Conservation (phyloP, 371 early-diverging fungal genomes). For the Smittium mucronatum region DNA sequence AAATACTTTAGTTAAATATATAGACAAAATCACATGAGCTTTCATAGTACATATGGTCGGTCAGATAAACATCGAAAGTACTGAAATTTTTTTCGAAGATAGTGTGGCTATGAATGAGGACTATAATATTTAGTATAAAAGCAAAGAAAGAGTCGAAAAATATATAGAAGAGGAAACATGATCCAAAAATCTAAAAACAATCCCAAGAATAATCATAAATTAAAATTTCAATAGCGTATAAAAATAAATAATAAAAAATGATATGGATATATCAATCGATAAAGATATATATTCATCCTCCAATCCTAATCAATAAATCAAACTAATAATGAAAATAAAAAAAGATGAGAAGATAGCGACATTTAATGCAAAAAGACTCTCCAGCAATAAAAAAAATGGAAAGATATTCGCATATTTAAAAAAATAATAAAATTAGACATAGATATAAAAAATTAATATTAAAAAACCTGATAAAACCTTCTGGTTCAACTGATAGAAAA, state of each 20-base stretch:
- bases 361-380: neutral
- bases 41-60: too few relatives aligned
- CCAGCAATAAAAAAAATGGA: neutral
- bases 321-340: too few relatives aligned
- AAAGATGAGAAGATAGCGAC: neutral
- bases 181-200: neutral
- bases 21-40: neutral
- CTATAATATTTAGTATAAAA: too few relatives aligned
- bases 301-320: too few relatives aligned
- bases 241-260: neutral
- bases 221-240: neutral
- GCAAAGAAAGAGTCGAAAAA: neutral
- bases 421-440: neutral
- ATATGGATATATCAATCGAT: neutral
- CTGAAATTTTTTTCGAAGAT: too few relatives aligned
- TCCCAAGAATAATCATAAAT: neutral
- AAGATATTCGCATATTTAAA: neutral
- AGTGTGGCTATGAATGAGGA: too few relatives aligned
- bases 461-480: slow-evolving; percentile 1
- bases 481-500: neutral
- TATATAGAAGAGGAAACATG: neutral
- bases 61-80: too few relatives aligned
- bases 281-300: too few relatives aligned
- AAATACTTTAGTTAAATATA: neutral
- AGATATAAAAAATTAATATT: slow-evolving; percentile 1